Evolutionary conservation across 1,284 basidiomycete species (phyloP).

Genomic region (Neonothopanus nambi): DNA sequence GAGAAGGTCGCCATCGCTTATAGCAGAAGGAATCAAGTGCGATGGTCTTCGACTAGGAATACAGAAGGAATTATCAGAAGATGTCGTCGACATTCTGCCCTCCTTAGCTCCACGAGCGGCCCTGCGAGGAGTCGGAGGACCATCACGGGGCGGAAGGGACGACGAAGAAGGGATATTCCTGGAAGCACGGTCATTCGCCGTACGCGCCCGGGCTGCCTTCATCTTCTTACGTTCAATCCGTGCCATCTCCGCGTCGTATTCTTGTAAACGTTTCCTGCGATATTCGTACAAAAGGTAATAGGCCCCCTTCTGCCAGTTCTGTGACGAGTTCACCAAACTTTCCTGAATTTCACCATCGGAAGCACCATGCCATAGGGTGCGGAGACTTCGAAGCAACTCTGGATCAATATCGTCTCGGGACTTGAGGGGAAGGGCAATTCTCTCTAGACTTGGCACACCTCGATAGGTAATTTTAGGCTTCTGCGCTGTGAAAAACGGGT

Average conservation of each 20-base stretch:
- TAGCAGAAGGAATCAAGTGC: slow-evolving; percentile 28
- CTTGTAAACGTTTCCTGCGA: slow-evolving; percentile 66
- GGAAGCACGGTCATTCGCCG: slow-evolving; percentile 11
- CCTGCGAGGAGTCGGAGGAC: slow-evolving; percentile 61
- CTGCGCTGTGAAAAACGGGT: slow-evolving; percentile 86
- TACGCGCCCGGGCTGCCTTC: slow-evolving; percentile 20
- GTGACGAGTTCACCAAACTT: slow-evolving; percentile 62
- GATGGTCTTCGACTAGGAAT: slow-evolving; percentile 14
- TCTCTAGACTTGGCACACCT: slow-evolving; percentile 65
- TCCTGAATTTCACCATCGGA: slow-evolving; percentile 72
- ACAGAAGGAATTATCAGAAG: slow-evolving; percentile 21
- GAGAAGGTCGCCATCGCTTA: slow-evolving; percentile 14
- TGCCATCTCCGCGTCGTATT: slow-evolving; percentile 54
- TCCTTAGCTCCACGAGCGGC: slow-evolving; percentile 31
- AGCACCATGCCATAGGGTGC: slow-evolving; percentile 85
- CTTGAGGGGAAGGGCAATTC: slow-evolving; percentile 68
- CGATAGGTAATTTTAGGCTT: slow-evolving; percentile 50
- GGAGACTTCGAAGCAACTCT: slow-evolving; percentile 89
- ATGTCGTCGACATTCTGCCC: slow-evolving; percentile 14
- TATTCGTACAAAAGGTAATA: slow-evolving; percentile 86
- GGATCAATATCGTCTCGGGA: slow-evolving; percentile 72
- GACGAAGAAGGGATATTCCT: slow-evolving; percentile 30
- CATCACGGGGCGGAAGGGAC: slow-evolving; percentile 51
- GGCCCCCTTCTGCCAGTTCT: slow-evolving; percentile 92
- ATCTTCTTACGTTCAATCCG: slow-evolving; percentile 11